Evolutionary conservation across 2,329 filamentous ascomycete genomes (phyloP).

Genomic region (Epicoccum nigrum): DNA sequence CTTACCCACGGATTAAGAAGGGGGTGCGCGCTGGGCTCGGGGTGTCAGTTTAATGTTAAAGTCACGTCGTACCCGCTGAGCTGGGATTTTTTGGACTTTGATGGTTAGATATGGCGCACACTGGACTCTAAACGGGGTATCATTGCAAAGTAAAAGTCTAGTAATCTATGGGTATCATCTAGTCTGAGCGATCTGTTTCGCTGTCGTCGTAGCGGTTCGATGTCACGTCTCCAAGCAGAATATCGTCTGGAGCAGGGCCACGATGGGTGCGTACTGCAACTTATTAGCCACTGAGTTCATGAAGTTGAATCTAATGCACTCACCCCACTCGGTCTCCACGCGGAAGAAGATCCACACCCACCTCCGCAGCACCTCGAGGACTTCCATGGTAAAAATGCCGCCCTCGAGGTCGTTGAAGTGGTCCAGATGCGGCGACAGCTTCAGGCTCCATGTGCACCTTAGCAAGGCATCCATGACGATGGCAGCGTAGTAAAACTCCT

Average conservation of each 20-base stretch:
- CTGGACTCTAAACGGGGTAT: constrained; percentile 1
- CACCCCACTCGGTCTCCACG: constrained; percentile 90
- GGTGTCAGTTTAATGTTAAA: too few species aligned
- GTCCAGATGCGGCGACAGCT: constrained; percentile 80
- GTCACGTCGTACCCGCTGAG: too few species aligned
- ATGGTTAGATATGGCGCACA: too few species aligned
- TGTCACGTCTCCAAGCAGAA: constrained; percentile 69
- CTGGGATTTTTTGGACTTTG: too few species aligned
- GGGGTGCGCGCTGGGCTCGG: too few species aligned
- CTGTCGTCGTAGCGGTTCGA: constrained; percentile 70
- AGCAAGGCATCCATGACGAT: constrained; percentile 80
- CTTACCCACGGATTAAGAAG: too few species aligned
- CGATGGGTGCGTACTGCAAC: constrained; percentile 59
- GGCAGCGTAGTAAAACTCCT: constrained; percentile 80
- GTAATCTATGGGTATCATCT: constrained; percentile 14
- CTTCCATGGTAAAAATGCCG: constrained; percentile 85
- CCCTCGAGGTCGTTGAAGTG: constrained; percentile 86
- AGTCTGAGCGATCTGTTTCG: constrained; percentile 28
- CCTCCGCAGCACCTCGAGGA: constrained; percentile 82
- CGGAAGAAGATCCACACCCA: constrained; percentile 99
- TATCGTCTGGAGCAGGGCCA: constrained; percentile 68
- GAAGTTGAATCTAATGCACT: constrained; percentile 39
- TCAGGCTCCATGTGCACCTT: constrained; percentile 89
- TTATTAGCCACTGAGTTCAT: constrained; percentile 17
- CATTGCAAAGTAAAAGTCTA: constrained; percentile 1